Evolutionary conservation across 2,329 filamentous ascomycete genomes (phyloP).

Genomic region (Lasiodiplodia citricola): DNA sequence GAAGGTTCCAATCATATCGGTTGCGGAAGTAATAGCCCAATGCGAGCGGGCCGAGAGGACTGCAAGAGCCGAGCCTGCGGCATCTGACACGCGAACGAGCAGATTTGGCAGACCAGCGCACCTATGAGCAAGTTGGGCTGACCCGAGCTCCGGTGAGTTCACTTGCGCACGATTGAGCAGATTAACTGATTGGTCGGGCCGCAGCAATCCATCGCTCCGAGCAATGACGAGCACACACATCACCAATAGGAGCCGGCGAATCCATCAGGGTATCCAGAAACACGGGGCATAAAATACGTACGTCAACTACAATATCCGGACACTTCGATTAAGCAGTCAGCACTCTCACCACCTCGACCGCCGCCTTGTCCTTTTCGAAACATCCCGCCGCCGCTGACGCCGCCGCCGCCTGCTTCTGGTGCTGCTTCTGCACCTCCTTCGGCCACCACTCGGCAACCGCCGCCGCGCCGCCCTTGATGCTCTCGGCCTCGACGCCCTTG

Average conservation of each 20-base stretch:
- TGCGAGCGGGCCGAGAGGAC: neutral
- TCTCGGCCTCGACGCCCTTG: slow-evolving; percentile 42
- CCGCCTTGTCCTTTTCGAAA: neutral
- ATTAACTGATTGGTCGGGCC: slow-evolving; percentile 4
- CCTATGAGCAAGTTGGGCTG: slow-evolving; percentile 11
- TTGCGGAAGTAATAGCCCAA: neutral
- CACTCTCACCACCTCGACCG: slow-evolving; percentile 1
- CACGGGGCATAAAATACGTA: neutral
- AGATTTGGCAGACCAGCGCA: neutral
- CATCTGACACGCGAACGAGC: neutral
- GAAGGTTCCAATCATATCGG: slow-evolving; percentile 4
- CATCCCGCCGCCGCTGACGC: neutral
- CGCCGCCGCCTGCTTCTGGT: neutral
- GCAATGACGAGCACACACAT: neutral
- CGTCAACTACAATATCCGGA: neutral
- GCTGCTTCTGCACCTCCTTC: neutral
- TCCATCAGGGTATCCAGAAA: slow-evolving; percentile 12
- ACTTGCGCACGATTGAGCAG: slow-evolving; percentile 14
- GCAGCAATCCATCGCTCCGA: neutral
- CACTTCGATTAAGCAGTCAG: neutral
- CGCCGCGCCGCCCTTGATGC: slow-evolving; percentile 26
- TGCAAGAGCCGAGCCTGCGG: neutral
- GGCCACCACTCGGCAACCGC: slow-evolving; percentile 4
- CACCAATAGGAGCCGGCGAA: neutral
- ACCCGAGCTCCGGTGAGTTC: neutral